phyloP scores from a whole-genome alignment of 495 filamentous ascomycete genomes.

The Beverwykella pulmonaria region DNA sequence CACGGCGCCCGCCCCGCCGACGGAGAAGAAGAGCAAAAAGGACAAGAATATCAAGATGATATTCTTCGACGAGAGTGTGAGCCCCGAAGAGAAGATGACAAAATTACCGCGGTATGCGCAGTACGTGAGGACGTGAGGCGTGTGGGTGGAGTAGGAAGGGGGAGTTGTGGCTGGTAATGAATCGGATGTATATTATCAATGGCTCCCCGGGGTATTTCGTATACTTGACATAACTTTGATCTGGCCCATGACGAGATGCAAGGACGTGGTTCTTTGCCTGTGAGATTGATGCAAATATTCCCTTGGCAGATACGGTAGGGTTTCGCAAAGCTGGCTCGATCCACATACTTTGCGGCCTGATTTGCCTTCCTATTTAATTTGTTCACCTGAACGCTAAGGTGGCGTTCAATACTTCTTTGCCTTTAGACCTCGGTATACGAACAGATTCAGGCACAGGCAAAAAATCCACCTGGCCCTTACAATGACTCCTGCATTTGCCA shows the following conservation, averaged over 20 bases:
- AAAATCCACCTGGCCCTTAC: no score
- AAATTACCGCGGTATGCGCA: constrained; percentile 71
- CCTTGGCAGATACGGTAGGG: no score
- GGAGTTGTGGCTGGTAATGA: not conserved
- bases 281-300: no score
- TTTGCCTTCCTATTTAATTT: no score
- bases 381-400: no score
- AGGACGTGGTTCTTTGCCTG: not conserved
- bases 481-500: no score
- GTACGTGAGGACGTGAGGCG: constrained; percentile 1
- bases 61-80: constrained; percentile 75
- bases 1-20: constrained; percentile 39
- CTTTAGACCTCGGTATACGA: no score
- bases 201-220: not conserved
- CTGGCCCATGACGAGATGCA: not conserved
- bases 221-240: not conserved
- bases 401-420: no score
- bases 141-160: not conserved
- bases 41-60: constrained; percentile 55
- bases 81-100: constrained; percentile 88
- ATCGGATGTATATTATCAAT: not conserved
- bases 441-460: no score
- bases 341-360: no score
- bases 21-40: constrained; percentile 65
- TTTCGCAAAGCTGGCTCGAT: no score